Percentiles rank a stretch among this genome's conserved stretches.
phyloP scores from a whole-genome alignment of 2,329 filamentous ascomycete species.

The Calycina marina region DNA sequence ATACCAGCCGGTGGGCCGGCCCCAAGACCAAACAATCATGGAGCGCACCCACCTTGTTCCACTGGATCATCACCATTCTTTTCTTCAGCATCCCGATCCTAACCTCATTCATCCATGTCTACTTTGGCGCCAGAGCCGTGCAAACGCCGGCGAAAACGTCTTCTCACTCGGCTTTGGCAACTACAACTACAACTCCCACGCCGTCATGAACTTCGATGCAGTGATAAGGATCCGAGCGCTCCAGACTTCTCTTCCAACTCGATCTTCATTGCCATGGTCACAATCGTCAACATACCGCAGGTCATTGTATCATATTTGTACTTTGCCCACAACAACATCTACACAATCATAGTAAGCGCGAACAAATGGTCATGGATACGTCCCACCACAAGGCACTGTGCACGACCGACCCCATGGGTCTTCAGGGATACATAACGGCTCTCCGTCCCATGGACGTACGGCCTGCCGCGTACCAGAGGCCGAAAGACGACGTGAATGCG shows the following conservation, averaged over 20 bases:
- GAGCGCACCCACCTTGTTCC: not conserved
- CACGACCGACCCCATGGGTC: not conserved
- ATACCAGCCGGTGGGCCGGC: conserved; percentile 1
- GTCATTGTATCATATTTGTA: conserved; percentile 31
- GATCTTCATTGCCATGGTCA: conserved; percentile 7
- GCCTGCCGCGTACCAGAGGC: not conserved
- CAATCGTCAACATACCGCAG: conserved; percentile 33
- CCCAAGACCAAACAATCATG: not conserved
- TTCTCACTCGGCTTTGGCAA: conserved; percentile 6
- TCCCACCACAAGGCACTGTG: not conserved
- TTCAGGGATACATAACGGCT: not conserved
- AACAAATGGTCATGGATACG: conserved; percentile 26
- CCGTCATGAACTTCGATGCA: too few species aligned
- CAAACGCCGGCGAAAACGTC: conserved; percentile 1
- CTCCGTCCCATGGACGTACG: not conserved
- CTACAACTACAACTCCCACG: too few species aligned
- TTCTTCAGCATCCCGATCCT: not conserved
- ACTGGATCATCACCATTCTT: not conserved
- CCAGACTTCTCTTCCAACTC: conserved; percentile 4
- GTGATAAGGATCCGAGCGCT: too few species aligned
- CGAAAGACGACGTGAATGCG: not conserved
- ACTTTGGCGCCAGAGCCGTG: not conserved
- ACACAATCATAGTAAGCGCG: conserved; percentile 31
- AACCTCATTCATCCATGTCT: too few species aligned
- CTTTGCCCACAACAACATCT: conserved; percentile 28